phyloP scores from a whole-genome alignment of 495 filamentous ascomycete species.

The Aspergillus bertholletiae region DNA sequence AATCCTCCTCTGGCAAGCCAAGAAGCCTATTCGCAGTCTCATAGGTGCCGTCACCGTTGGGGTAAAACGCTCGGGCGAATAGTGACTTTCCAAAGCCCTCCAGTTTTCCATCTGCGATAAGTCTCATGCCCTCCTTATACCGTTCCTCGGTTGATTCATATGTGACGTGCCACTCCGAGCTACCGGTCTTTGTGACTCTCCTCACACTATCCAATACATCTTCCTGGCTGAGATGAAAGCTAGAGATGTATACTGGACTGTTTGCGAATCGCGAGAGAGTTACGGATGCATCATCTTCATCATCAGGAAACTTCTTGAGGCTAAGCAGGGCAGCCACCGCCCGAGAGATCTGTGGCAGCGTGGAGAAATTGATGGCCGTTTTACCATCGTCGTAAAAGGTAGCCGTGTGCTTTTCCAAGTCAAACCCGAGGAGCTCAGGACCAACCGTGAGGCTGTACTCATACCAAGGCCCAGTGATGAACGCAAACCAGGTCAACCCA shows the following conservation, averaged over 20 bases:
- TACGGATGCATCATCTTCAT: conserved; percentile 35
- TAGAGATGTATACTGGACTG: conserved; percentile 39
- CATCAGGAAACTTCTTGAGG: conserved; percentile 45
- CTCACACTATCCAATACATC: conserved; percentile 53
- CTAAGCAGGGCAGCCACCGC: conserved; percentile 43
- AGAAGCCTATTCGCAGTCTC: conserved; percentile 46
- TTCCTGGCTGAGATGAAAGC: conserved; percentile 48
- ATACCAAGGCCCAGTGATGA: conserved; percentile 53
- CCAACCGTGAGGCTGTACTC: conserved; percentile 44
- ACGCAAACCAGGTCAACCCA: conserved; percentile 47
- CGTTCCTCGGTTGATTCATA: conserved; percentile 40
- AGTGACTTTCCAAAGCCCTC: conserved; percentile 47
- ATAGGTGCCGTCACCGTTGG: conserved; percentile 34
- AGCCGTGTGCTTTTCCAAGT: conserved; percentile 36
- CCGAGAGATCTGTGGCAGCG: conserved; percentile 45
- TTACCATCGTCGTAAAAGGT: conserved; percentile 52
- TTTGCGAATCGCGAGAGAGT: conserved; percentile 39
- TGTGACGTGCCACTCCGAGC: conserved; percentile 53
- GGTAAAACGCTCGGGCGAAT: conserved; percentile 50
- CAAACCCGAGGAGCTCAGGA: conserved; percentile 41
- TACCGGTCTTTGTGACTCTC: conserved; percentile 47
- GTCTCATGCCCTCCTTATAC: conserved; percentile 40
- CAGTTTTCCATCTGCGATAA: conserved; percentile 40
- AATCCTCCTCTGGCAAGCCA: conserved; percentile 51
- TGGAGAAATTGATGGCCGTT: conserved; percentile 33